Evolutionary conservation across 345 rosid genomes (phyloP).

Genomic region (Odontarrhena argentea): DNA sequence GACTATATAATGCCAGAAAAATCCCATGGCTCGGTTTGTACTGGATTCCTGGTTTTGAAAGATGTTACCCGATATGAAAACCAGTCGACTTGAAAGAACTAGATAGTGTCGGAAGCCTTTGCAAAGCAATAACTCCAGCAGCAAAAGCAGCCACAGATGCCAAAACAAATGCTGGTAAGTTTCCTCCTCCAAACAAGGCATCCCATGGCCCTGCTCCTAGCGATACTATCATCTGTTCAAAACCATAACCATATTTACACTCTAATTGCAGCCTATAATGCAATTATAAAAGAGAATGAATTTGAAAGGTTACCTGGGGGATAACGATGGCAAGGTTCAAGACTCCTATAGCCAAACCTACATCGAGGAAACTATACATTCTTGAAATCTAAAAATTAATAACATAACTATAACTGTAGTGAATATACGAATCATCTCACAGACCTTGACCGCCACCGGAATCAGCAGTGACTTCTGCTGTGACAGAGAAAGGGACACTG

Average conservation of each 20-base stretch:
- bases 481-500: slow-evolving; percentile 92
- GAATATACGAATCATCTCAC: slow-evolving; percentile 26
- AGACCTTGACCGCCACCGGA: slow-evolving; percentile 97
- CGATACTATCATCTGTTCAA: slow-evolving; percentile 72
- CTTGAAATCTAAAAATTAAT: neutral
- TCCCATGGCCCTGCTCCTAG: slow-evolving; percentile 99
- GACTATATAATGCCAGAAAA: slow-evolving; percentile 24
- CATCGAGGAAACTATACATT: slow-evolving; percentile 8
- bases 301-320: slow-evolving; percentile 63
- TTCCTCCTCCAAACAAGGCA: slow-evolving; percentile 95
- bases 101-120: slow-evolving; percentile 71
- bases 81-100: slow-evolving; percentile 70
- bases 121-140: slow-evolving; percentile 66
- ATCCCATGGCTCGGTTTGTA: neutral
- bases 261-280: neutral
- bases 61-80: slow-evolving; percentile 71
- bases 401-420: slow-evolving; percentile 1
- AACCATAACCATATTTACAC: slow-evolving; percentile 16
- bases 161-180: slow-evolving; percentile 84
- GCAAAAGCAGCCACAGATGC: slow-evolving; percentile 75
- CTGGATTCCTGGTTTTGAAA: slow-evolving; percentile 7
- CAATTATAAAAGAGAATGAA: neutral
- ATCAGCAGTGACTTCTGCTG: slow-evolving; percentile 91
- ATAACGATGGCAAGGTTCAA: slow-evolving; percentile 90
- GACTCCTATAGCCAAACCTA: slow-evolving; percentile 96